Percentiles rank a stretch among this genome's conserved stretches.
Evolutionary conservation across 768 basidiomycete species (phyloP).

Genomic region (Coprinellus micaceus): DNA sequence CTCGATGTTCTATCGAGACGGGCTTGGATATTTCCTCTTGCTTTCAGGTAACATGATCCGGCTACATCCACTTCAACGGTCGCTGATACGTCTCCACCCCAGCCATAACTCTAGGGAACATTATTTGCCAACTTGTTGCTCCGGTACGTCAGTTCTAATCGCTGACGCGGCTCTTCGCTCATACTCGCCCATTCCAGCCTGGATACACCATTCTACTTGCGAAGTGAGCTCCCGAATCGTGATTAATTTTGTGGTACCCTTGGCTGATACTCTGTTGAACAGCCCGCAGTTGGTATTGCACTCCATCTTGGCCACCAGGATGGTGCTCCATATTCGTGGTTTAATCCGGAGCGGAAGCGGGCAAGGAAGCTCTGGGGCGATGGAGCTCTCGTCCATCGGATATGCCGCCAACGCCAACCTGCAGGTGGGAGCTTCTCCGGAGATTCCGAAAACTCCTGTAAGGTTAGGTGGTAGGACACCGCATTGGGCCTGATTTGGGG

Average conservation of each 20-base stretch:
- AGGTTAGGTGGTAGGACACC: no score
- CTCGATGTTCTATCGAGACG: neutral
- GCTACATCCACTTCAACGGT: no score
- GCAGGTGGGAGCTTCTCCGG: no score
- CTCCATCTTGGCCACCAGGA: neutral
- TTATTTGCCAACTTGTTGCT: neutral
- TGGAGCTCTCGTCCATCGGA: no score
- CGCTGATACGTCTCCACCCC: no score
- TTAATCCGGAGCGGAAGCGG: no score
- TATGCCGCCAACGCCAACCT: no score
- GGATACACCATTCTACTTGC: neutral
- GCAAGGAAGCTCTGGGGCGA: no score
- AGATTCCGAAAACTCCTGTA: no score
- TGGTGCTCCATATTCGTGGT: conserved; percentile 19
- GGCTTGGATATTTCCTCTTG: neutral
- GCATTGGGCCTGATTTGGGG: no score
- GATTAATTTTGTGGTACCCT: neutral
- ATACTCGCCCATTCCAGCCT: neutral
- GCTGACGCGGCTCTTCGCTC: neutral
- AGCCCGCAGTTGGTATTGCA: neutral
- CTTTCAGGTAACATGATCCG: neutral
- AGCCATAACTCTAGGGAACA: no score
- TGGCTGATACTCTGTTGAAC: neutral
- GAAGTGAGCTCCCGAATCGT: neutral
- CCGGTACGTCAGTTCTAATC: neutral